Evolutionary conservation across 306 rosid species (phyloP).

Genomic region (Oxytropis ochrocephala): DNA sequence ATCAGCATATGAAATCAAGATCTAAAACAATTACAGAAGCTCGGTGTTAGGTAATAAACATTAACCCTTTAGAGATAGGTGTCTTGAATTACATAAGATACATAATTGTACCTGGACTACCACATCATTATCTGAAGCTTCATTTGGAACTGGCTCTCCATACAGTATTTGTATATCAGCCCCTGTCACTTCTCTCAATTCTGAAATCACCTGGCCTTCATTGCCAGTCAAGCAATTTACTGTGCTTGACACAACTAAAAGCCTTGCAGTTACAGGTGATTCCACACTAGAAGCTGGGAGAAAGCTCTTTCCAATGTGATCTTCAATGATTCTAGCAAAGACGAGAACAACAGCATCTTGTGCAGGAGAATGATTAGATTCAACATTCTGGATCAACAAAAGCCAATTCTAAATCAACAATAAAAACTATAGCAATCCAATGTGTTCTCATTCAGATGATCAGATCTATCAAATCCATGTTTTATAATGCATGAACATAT

Average conservation of each 20-base stretch:
- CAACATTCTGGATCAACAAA: constrained; percentile 37
- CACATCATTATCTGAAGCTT: constrained; percentile 28
- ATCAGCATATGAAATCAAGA: not conserved
- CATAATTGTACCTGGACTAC: constrained; percentile 43
- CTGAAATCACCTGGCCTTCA: constrained; percentile 41
- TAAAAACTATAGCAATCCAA: not conserved
- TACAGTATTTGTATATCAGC: constrained; percentile 38
- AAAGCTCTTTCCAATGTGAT: constrained; percentile 36
- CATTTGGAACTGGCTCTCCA: constrained; percentile 28
- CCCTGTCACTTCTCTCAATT: constrained; percentile 41
- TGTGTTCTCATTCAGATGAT: not conserved
- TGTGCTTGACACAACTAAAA: constrained; percentile 36
- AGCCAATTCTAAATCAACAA: constrained; percentile 23
- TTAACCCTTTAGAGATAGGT: not conserved
- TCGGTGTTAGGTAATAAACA: not conserved
- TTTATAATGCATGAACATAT: not conserved
- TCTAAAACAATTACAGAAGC: not conserved
- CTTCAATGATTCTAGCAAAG: constrained; percentile 54
- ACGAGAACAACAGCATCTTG: constrained; percentile 55
- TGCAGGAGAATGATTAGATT: constrained; percentile 50
- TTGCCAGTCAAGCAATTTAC: constrained; percentile 32
- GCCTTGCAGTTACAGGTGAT: constrained; percentile 40
- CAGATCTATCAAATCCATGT: constrained; percentile 5
- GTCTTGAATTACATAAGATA: constrained; percentile 13
- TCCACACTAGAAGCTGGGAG: constrained; percentile 24